Evolutionary conservation across 1,284 basidiomycete genomes (phyloP).

Genomic region (Cutaneotrichosporon daszewskae): DNA sequence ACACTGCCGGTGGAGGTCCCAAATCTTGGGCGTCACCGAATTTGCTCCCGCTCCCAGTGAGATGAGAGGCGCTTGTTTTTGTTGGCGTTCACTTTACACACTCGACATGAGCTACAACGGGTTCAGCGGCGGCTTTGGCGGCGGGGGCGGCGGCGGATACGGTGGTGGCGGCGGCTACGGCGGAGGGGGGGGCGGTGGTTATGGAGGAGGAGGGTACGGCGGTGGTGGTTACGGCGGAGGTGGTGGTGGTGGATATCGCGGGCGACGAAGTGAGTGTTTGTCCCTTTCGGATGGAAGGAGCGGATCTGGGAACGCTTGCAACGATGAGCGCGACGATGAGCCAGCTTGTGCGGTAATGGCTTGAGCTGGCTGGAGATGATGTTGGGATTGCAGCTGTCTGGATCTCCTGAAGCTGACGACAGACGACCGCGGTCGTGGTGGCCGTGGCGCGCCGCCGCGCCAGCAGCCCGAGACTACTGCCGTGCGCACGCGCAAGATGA

Average conservation of each 20-base stretch:
- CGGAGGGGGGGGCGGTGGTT: constrained; percentile 13
- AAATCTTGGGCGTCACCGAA: not conserved
- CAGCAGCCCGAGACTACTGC: constrained; percentile 59
- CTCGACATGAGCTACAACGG: constrained; percentile 35
- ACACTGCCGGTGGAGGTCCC: not conserved
- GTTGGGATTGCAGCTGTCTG: too few species aligned
- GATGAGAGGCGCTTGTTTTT: too few species aligned
- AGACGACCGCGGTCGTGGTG: constrained; percentile 23
- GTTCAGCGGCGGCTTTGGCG: constrained; percentile 15
- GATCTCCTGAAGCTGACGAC: too few species aligned
- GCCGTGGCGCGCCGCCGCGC: constrained; percentile 9
- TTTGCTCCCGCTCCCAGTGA: constrained; percentile 6
- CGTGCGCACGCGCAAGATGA: constrained; percentile 61
- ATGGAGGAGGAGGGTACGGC: constrained; percentile 1
- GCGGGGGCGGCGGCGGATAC: constrained; percentile 9
- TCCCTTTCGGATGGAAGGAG: not conserved
- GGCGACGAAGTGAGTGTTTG: constrained; percentile 25
- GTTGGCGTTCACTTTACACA: not conserved
- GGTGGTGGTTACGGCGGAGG: constrained; percentile 6
- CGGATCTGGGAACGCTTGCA: too few species aligned
- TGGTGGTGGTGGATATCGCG: constrained; percentile 19
- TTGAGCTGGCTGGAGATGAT: too few species aligned
- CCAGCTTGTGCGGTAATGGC: too few species aligned
- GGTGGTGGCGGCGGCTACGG: constrained; percentile 14
- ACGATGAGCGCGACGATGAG: too few species aligned